Evolutionary conservation across 768 basidiomycete species (phyloP).

Genomic region (Termitomyces sp.): DNA sequence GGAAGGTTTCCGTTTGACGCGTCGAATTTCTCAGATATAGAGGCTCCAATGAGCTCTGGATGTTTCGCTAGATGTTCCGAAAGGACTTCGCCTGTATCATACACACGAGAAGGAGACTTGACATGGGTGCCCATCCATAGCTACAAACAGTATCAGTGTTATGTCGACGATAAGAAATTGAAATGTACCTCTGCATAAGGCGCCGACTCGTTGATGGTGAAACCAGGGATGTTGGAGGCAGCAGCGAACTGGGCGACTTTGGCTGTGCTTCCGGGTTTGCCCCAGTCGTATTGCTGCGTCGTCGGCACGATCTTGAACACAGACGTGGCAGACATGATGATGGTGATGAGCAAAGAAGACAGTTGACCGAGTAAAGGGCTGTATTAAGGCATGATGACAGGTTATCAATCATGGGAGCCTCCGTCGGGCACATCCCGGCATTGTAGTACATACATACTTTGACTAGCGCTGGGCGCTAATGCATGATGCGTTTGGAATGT

Average conservation of each 20-base stretch:
- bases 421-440: too few relatives aligned
- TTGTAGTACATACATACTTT: too few relatives aligned
- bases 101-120: slow-evolving; percentile 42
- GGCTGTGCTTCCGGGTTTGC: slow-evolving; percentile 73
- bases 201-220: slow-evolving; percentile 60
- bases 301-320: slow-evolving; percentile 85
- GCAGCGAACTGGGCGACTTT: slow-evolving; percentile 86
- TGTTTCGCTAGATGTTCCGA: slow-evolving; percentile 61
- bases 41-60: slow-evolving; percentile 64
- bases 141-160: slow-evolving; percentile 33
- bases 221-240: slow-evolving; percentile 57
- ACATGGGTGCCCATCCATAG: slow-evolving; percentile 99
- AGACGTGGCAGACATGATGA: slow-evolving; percentile 11
- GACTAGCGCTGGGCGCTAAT: too few relatives aligned
- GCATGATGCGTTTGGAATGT: too few relatives aligned
- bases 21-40: slow-evolving; percentile 51
- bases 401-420: too few relatives aligned
- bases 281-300: slow-evolving; percentile 93
- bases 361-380: too few relatives aligned
- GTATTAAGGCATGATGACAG: too few relatives aligned
- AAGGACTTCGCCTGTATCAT: slow-evolving; percentile 26
- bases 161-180: background rate
- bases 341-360: background rate
- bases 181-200: slow-evolving; percentile 89
- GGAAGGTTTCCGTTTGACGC: slow-evolving; percentile 69